phyloP scores from a whole-genome alignment of 2,329 filamentous ascomycete species.

The Periglandula ipomoeae region DNA sequence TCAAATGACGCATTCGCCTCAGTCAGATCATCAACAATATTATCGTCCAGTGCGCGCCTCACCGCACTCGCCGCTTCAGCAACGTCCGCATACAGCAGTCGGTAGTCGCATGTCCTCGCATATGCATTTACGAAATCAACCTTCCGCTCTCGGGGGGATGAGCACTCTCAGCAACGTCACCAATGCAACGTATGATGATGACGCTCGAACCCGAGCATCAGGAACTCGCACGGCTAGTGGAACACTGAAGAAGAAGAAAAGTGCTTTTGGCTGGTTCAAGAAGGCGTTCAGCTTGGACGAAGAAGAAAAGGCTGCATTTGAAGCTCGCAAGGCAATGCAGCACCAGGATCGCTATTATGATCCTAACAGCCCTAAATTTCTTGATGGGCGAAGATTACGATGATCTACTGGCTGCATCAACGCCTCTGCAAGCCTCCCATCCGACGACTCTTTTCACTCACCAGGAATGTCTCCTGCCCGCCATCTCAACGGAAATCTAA shows the following conservation, averaged over 20 bases:
- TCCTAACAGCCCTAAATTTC: constrained; percentile 39
- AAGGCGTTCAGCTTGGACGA: constrained; percentile 59
- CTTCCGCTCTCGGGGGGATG: constrained; percentile 44
- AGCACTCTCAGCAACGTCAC: constrained; percentile 49
- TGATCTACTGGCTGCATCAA: background rate
- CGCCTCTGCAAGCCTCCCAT: background rate
- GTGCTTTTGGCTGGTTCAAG: constrained; percentile 59
- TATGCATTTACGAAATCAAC: constrained; percentile 37
- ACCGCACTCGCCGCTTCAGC: constrained; percentile 55
- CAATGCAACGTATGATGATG: constrained; percentile 33
- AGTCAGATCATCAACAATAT: constrained; percentile 36
- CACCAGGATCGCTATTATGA: constrained; percentile 41
- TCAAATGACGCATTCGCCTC: constrained; percentile 22
- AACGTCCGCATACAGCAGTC: constrained; percentile 45
- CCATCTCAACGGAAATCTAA: background rate
- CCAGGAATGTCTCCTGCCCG: background rate
- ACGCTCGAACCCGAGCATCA: constrained; percentile 18
- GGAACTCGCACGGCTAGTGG: constrained; percentile 23
- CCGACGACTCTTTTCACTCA: background rate
- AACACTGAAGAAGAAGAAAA: constrained; percentile 56
- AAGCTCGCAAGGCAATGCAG: constrained; percentile 41
- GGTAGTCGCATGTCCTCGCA: constrained; percentile 23
- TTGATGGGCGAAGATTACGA: constrained; percentile 45
- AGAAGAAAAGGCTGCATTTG: constrained; percentile 51
- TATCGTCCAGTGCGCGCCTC: constrained; percentile 55